Base-by-base conservation (phyloP, 768 basidiomycete genomes). In the Tephrocybe sp. region DNA sequence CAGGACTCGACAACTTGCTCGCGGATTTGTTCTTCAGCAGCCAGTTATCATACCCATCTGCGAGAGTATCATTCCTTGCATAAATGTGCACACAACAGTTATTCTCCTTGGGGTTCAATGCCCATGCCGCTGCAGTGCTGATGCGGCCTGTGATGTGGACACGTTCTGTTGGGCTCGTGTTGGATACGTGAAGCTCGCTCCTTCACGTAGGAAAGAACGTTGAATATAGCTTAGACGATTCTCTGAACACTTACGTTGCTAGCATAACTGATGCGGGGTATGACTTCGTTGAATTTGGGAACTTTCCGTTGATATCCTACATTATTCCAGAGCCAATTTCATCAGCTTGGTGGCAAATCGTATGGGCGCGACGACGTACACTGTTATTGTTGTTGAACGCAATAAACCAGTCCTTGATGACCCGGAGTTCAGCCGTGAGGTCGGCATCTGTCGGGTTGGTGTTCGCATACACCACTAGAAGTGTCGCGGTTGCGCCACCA, bases 51-150 rank as follows among this genome's bases (percentile, higher is more conserved):
- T 43, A 43, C n/a, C 42, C 42, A 31, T 29, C 42, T 18, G 42
- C 42, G 42, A 43, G 42, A 2, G 25, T 43, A 16, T 43, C 30
- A 16, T 43, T 43, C 42, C 15, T 43, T 16, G 42, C 25, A 43
- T 43, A 43, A 31, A 43, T 43, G 23, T 43, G 42, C 4, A 43
- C 42, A 22, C 42, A 43, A 25, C 42, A 29, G 42, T 43, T 27
- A 21, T 43, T 43, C 25, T 43, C 42, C 42, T 31, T 43, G 10
- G 23, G 23, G 25, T 27, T 29, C 12, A 43, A 25, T 16, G 10
- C 24, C 42, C 42, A 43, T 21, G 42, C 25, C 18, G 7, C 42
- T 16, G 42, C 42, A 19, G 42, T 43, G 18, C 42, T 43, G 42
- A 43, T 27, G 15, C 42, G 42, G 24, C 42, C 42, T 2, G 42